Conservation (phyloP, 495 filamentous ascomycete species). For the Daldinia childiae region DNA sequence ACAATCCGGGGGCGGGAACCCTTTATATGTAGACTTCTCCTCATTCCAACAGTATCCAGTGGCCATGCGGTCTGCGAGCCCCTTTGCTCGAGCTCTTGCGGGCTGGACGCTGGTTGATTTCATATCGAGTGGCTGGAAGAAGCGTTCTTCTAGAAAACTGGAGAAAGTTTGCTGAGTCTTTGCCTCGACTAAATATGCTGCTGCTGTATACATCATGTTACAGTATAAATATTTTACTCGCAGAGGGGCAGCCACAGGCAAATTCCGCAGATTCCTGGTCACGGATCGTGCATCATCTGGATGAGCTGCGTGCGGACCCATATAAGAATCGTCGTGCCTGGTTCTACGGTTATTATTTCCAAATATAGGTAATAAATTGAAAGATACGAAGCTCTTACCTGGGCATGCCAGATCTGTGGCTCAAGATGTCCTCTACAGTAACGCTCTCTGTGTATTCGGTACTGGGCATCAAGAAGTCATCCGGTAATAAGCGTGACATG, state of each 20-base stretch:
- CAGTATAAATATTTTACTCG: slow-evolving; percentile 53
- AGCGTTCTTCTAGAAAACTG: slow-evolving; percentile 51
- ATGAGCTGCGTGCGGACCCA: slow-evolving; percentile 25
- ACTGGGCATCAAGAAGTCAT: slow-evolving; percentile 62
- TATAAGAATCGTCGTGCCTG: slow-evolving; percentile 31
- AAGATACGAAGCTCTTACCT: slow-evolving; percentile 37
- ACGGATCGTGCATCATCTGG: slow-evolving; percentile 44
- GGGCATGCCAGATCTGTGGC: slow-evolving; percentile 57
- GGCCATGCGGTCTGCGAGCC: slow-evolving; percentile 49
- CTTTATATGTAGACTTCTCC: slow-evolving; percentile 8
- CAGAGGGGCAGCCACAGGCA: slow-evolving; percentile 50
- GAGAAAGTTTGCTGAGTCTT: slow-evolving; percentile 51
- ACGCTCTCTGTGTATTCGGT: slow-evolving; percentile 53
- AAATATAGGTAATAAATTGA: not conserved
- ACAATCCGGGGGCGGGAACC: not conserved
- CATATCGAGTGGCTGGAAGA: slow-evolving; percentile 61
- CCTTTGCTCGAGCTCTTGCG: slow-evolving; percentile 34
- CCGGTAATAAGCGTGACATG: slow-evolving; percentile 58
- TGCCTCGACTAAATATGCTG: slow-evolving; percentile 53
- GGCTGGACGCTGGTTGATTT: slow-evolving; percentile 55
- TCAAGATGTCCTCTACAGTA: slow-evolving; percentile 60
- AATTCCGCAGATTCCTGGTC: slow-evolving; percentile 55
- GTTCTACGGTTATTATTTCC: not conserved
- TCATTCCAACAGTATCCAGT: slow-evolving; percentile 41
- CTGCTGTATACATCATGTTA: slow-evolving; percentile 60